Conservation (phyloP, 306 rosid genomes). For the Hylodesmum podocarpum region DNA sequence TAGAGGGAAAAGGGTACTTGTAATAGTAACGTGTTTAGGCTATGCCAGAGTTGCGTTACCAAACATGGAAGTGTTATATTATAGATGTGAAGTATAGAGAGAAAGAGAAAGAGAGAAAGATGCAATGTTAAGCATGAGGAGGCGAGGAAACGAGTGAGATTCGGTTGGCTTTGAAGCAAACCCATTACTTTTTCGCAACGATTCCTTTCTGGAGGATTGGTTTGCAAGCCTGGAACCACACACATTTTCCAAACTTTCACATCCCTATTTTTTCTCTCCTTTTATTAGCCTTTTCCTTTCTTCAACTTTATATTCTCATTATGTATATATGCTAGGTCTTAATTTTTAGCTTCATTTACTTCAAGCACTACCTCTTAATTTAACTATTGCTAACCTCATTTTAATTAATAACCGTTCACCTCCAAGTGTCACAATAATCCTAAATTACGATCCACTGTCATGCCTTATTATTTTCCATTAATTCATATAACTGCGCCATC, state of each 20-base stretch:
- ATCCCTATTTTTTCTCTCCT: background rate
- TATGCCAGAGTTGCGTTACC: constrained; percentile 57
- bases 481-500: background rate
- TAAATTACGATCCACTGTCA: constrained; percentile 1
- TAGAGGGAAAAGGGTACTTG: constrained; percentile 12
- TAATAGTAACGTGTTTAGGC: constrained; percentile 49
- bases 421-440: background rate
- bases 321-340: background rate
- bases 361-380: background rate
- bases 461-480: constrained; percentile 21
- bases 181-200: constrained; percentile 82
- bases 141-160: constrained; percentile 86
- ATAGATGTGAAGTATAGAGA: background rate
- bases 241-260: constrained; percentile 33
- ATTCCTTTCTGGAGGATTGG: constrained; percentile 85
- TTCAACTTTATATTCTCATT: background rate
- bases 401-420: background rate
- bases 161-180: constrained; percentile 99
- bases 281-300: constrained; percentile 13
- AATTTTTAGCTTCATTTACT: constrained; percentile 14
- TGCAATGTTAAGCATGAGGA: constrained; percentile 72
- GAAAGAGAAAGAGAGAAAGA: constrained; percentile 38
- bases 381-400: background rate
- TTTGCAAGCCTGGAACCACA: constrained; percentile 94
- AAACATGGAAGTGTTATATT: constrained; percentile 59